Percentiles rank a stretch among this genome's conserved stretches.
phyloP scores from a whole-genome alignment of 1,284 basidiomycete genomes.

The Heterobasidion occidentale region DNA sequence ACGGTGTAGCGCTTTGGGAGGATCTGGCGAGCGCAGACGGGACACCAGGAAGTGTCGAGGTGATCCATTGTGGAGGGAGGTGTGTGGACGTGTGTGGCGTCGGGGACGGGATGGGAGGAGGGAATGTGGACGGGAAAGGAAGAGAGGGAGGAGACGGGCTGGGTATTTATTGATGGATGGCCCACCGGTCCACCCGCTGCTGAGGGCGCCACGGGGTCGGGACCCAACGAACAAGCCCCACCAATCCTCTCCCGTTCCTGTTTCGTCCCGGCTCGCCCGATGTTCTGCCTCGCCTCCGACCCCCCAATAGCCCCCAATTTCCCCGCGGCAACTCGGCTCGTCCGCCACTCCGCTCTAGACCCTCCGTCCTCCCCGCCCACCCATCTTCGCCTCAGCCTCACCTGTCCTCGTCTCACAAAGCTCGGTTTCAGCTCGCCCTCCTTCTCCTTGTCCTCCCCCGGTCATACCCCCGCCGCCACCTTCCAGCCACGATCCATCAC shows the following conservation, averaged over 20 bases:
- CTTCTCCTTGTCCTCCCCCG: neutral
- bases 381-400: neutral
- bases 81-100: neutral
- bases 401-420: neutral
- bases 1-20: slow-evolving; percentile 57
- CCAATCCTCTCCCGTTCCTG: neutral
- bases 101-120: neutral
- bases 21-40: slow-evolving; percentile 63
- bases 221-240: too few relatives aligned
- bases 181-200: neutral
- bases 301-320: neutral
- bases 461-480: too few relatives aligned
- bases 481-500: neutral
- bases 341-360: neutral
- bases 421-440: neutral
- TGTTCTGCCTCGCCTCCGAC: neutral
- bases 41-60: slow-evolving; percentile 62
- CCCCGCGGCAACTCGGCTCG: neutral
- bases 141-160: neutral
- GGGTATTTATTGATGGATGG: neutral
- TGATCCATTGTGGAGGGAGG: slow-evolving; percentile 17
- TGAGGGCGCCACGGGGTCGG: neutral
- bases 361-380: too few relatives aligned
- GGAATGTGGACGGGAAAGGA: neutral
- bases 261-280: neutral